Conservation (phyloP, 2,329 filamentous ascomycete species). For the Fonsecaea monophora region DNA sequence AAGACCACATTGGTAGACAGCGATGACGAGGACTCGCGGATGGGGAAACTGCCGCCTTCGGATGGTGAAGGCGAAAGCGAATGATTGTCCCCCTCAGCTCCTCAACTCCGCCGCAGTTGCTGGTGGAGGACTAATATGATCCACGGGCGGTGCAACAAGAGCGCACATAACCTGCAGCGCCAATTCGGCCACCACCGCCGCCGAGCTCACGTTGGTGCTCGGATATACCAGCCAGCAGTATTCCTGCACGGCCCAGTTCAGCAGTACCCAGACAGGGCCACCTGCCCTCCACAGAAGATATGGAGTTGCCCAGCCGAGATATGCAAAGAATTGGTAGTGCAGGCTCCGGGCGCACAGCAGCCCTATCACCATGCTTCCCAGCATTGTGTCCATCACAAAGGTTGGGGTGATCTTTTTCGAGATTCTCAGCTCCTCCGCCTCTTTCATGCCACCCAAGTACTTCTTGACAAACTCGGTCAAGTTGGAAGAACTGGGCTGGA, state of each 20-base stretch:
- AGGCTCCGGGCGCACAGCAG: conserved; percentile 85
- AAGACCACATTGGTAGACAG: conserved; percentile 64
- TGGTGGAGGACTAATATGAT: conserved; percentile 32
- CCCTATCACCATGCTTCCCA: conserved; percentile 78
- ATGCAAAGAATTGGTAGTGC: conserved; percentile 95
- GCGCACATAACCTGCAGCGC: conserved; percentile 63
- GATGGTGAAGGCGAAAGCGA: conserved; percentile 69
- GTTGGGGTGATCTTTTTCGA: conserved; percentile 66
- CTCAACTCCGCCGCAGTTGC: conserved; percentile 16
- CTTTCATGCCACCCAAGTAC: conserved; percentile 46
- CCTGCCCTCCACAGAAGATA: conserved; percentile 84
- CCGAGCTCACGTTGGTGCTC: conserved; percentile 71
- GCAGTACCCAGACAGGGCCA: conserved; percentile 69
- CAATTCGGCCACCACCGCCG: conserved; percentile 73
- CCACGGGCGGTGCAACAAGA: conserved; percentile 35
- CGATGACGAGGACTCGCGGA: conserved; percentile 77
- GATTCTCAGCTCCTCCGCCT: conserved; percentile 42
- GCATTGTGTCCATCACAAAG: conserved; percentile 77
- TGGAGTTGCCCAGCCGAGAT: conserved; percentile 86
- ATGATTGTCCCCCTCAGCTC: conserved; percentile 25
- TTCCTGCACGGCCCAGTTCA: conserved; percentile 79
- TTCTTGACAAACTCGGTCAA: conserved; percentile 63
- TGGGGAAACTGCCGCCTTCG: conserved; percentile 84
- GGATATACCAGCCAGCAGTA: conserved; percentile 95
- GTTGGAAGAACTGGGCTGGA: conserved; percentile 66